Percentiles rank a stretch among this genome's conserved stretches.
phyloP scores from a whole-genome alignment of 2,329 filamentous ascomycete genomes.

The Aspergillus costaricaensis region DNA sequence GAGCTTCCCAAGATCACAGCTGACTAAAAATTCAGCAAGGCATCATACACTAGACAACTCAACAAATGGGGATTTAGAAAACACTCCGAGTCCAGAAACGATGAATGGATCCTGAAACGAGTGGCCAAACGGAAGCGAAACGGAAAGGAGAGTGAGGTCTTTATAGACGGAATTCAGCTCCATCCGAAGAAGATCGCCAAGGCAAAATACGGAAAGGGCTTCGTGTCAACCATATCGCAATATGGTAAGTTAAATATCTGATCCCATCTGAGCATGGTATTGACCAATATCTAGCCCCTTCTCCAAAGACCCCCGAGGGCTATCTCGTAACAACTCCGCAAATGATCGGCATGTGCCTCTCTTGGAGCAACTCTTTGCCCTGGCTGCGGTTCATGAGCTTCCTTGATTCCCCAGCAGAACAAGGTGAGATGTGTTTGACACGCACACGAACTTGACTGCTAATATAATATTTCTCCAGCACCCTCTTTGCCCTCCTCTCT shows the following conservation, averaged over 20 bases:
- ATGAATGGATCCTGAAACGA: slow-evolving; percentile 13
- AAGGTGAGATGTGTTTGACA: slow-evolving; percentile 4
- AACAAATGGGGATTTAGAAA: slow-evolving; percentile 6
- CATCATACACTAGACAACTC: slow-evolving; percentile 5
- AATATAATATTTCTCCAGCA: slow-evolving; percentile 7
- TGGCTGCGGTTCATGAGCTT: slow-evolving; percentile 22
- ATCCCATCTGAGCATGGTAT: neutral
- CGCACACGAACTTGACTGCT: neutral
- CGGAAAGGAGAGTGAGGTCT: slow-evolving; percentile 22
- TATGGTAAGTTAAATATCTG: neutral
- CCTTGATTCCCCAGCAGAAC: neutral
- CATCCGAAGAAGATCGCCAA: slow-evolving; percentile 9
- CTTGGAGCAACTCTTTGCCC: slow-evolving; percentile 18
- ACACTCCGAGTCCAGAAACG: slow-evolving; percentile 5
- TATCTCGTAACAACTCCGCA: slow-evolving; percentile 21
- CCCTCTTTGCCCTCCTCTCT: slow-evolving; percentile 3
- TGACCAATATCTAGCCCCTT: slow-evolving; percentile 2
- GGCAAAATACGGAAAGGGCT: slow-evolving; percentile 6
- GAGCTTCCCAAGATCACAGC: neutral
- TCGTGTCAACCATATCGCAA: slow-evolving; percentile 2
- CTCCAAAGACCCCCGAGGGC: slow-evolving; percentile 20
- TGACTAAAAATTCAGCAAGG: neutral
- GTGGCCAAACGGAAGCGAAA: slow-evolving; percentile 18
- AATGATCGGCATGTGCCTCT: slow-evolving; percentile 12
- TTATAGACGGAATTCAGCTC: slow-evolving; percentile 14